These are phyloP conservation scores for Boletus rubroflammeus DNA, from an alignment of 768 basidiomycete species.

Conservation along the genomic window DNA sequence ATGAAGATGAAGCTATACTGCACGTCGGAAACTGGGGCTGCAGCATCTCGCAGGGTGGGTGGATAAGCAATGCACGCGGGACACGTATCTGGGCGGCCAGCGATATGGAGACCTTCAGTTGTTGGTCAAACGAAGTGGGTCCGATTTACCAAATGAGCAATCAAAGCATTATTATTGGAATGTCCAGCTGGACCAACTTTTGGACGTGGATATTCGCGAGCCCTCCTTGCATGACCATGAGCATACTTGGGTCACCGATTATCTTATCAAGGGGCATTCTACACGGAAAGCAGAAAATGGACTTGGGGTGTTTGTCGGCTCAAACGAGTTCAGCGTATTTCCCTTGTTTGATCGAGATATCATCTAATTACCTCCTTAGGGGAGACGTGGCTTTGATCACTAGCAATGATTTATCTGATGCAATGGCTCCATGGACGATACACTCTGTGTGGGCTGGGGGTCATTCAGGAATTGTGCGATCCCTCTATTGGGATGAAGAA, in stretches of 20 bases:
- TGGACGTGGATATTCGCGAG: conserved; percentile 58
- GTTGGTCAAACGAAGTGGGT: conserved; percentile 72
- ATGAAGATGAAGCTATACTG: conserved; percentile 84
- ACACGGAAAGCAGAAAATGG: conserved; percentile 16
- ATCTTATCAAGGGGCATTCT: conserved; percentile 55
- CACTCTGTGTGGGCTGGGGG: conserved; percentile 51
- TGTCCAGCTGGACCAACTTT: conserved; percentile 54
- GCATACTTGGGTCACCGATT: conserved; percentile 75
- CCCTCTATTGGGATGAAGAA: conserved; percentile 52
- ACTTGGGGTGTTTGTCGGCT: conserved; percentile 62
- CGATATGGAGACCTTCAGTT: conserved; percentile 93
- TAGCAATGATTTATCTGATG: conserved; percentile 36
- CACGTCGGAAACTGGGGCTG: conserved; percentile 85
- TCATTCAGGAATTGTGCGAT: conserved; percentile 56
- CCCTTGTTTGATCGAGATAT: background rate
- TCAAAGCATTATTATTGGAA: background rate
- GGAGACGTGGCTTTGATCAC: conserved; percentile 59
- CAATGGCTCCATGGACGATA: conserved; percentile 45
- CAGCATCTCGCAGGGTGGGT: conserved; percentile 75
- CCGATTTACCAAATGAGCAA: background rate
- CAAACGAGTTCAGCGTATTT: conserved; percentile 56
- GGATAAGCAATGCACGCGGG: conserved; percentile 41
- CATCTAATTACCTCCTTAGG: conserved; percentile 30
- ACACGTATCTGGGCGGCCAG: conserved; percentile 75
- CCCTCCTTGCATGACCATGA: conserved; percentile 57